Base-by-base conservation (phyloP, 768 basidiomycete species). In the Termitomyces sp. region DNA sequence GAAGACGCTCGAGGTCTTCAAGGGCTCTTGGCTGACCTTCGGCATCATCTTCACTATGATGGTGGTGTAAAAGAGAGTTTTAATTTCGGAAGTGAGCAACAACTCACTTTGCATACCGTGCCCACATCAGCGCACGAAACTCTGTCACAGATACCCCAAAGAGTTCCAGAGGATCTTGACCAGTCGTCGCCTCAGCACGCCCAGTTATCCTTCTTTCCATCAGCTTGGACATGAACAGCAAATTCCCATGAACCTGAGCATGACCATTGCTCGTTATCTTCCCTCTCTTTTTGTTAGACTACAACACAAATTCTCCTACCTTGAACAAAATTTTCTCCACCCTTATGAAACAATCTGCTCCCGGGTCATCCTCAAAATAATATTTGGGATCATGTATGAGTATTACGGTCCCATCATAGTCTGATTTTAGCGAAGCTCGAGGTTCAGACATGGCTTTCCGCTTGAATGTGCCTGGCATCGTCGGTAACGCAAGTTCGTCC, bases 81-180 rank as follows among this genome's bases (percentile, higher is more conserved):
- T 9, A 16, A 32, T 27, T n/a, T 9, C 23, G 9, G 34, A 12
- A 10, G 37, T 47, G 11, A 35, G 21, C 6, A 19, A 19, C 10
- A 54, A 75, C 80, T 65, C 69, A 84, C 82, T 75, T 63, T 0
- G 78, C 75, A 61, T 82, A 77, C 45, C 81, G 63, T 3, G 77
- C 74, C 79, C 81, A 83, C 35, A 83, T 66, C 39, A 85, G 71
- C 3, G 79, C 79, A 11, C 78, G 71, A 59, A 78, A 80, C 52
- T 81, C 78, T 48, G 76, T 74, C 32, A 73, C 71, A 10, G 74
- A 73, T 35, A 77, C 71, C 6, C 72, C 72, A 41, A 72, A 70
- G 34, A 81, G 70, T n/a, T 67, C 63, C 35, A 81, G 71, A 2
- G 80, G 81, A n/a, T 74, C 72, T 17, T 60, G 57, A 47, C 68